Evolutionary conservation across 2,329 filamentous ascomycete genomes (phyloP).

Genomic region (Rhynchosporium secalis): DNA sequence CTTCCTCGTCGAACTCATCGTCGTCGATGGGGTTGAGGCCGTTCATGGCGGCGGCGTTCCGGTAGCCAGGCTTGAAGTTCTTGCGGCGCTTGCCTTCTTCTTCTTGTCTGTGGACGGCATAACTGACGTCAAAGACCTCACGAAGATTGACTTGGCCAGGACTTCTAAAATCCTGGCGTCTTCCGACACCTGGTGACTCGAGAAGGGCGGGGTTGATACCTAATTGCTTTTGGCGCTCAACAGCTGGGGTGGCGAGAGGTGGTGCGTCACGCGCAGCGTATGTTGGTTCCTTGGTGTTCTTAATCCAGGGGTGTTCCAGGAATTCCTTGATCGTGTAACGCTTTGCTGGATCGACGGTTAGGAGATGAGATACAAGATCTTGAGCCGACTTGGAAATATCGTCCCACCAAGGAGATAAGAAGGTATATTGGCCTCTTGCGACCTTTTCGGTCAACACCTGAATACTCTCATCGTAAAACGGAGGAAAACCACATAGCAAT

Average conservation of each 20-base stretch:
- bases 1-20: constrained; percentile 66
- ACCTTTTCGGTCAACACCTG: constrained; percentile 97
- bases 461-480: constrained; percentile 98
- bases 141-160: constrained; percentile 93
- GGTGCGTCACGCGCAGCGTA: constrained; percentile 68
- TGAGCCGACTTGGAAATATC: constrained; percentile 95
- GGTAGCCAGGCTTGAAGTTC: constrained; percentile 71
- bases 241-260: constrained; percentile 67
- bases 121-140: constrained; percentile 97
- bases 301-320: constrained; percentile 92
- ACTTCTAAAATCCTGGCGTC: constrained; percentile 87
- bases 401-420: constrained; percentile 98
- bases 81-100: constrained; percentile 92
- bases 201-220: constrained; percentile 56
- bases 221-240: constrained; percentile 40
- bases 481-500: constrained; percentile 92
- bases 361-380: constrained; percentile 87
- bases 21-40: constrained; percentile 64
- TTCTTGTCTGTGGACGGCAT: constrained; percentile 94
- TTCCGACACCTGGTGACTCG: constrained; percentile 60
- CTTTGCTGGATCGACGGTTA: constrained; percentile 94
- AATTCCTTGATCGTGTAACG: constrained; percentile 93
- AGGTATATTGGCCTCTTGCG: constrained; percentile 93
- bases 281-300: constrained; percentile 66
- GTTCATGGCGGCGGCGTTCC: constrained; percentile 63